phyloP scores from a whole-genome alignment of 2,329 filamentous ascomycete species.

The Daldinia sp. region DNA sequence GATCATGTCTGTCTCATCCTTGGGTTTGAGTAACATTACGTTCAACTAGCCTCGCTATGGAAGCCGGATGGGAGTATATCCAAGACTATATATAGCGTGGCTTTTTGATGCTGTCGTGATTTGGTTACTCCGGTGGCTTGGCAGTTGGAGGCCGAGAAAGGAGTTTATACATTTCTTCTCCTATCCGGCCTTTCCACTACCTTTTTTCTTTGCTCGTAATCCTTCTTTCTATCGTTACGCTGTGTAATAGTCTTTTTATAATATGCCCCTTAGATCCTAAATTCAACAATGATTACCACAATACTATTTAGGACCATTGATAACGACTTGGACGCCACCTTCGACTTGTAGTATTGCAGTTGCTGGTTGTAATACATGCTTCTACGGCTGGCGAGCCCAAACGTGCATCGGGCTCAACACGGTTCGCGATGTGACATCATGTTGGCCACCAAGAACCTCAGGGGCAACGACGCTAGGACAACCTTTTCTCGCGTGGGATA shows the following conservation, averaged over 20 bases:
- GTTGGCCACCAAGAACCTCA: conserved; percentile 12
- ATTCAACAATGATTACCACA: not conserved
- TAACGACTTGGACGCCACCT: conserved; percentile 10
- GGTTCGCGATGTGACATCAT: conserved; percentile 4
- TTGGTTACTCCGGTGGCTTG: not conserved
- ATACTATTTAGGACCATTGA: conserved; percentile 18
- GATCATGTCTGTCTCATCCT: too few species aligned
- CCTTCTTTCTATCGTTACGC: too few species aligned
- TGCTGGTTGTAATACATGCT: conserved; percentile 8
- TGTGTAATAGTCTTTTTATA: not conserved
- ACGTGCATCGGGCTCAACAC: not conserved
- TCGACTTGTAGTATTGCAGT: conserved; percentile 1
- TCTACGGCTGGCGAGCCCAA: conserved; percentile 7
- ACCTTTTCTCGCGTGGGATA: conserved; percentile 11
- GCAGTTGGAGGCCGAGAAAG: not conserved
- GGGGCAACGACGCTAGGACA: not conserved
- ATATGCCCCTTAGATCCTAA: not conserved
- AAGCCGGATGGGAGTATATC: not conserved
- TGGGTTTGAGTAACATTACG: not conserved
- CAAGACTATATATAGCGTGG: not conserved
- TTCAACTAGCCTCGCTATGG: not conserved
- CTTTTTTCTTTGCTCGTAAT: not conserved
- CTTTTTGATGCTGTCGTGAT: not conserved
- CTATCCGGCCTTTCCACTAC: not conserved
- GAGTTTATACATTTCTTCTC: not conserved